Evolutionary conservation across 257 asterid genomes (phyloP), one percentile per base, ranked within the genome.

Genomic region (Lithospermum erythrorhizon): DNA sequence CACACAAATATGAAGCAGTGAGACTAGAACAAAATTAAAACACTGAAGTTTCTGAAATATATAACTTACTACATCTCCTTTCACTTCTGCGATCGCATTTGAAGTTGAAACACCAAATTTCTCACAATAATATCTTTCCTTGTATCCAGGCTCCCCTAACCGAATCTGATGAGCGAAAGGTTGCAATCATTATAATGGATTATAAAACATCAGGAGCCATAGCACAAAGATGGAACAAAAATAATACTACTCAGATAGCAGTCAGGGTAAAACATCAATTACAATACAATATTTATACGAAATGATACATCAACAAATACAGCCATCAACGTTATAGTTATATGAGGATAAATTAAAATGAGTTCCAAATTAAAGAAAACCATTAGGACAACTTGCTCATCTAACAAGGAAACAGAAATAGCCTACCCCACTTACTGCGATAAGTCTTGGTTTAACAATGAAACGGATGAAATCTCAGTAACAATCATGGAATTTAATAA

Each of bases 81-180:
- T 80, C 55, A 83, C 73, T 80, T 82, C 90, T 48, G 86, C 79
- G 32, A 88, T 77, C 70, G 78, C 73, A 75, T 78, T 84, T 32
- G 86, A 77, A 32, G 75, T 84, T 48, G 89, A 79, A 27, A 76
- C 49, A 58, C 83, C 86, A 57, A 91, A 91, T 74, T 91, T 91
- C 83, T 86, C 97, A 64, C 82, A 70, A 80, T 91, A 91, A 65
- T 91, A 91, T 70, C 98, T 84, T 61, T 84, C 98, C 69, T 82
- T 88, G 76, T 88, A 91, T 74, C 98, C 98, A 62, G 95, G 98
- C 76, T 88, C 95, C 68, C 98, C 97, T 61, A 91, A 74, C 70
- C 76, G 86, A 70, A 91, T 85, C 98, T 91, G 87, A 66, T 53
- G 37, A 22, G 37, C 17, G 58, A 64, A 49, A 20, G 51, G 41